These are phyloP conservation scores for Eutrema salsugineum DNA, from an alignment of 441 rosid genomes.

Conservation along the genomic window DNA sequence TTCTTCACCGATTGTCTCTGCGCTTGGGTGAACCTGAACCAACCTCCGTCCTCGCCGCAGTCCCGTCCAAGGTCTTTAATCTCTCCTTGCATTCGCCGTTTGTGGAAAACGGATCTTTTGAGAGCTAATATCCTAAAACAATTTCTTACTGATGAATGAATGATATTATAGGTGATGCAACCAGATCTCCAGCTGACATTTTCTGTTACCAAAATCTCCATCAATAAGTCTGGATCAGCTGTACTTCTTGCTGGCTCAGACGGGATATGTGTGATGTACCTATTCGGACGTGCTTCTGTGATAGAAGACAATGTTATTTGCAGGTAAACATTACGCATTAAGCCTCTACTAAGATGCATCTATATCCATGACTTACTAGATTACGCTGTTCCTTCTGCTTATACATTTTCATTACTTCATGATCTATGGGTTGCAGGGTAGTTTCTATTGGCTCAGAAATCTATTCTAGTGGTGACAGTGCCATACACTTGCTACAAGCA, in stretches of 20 bases:
- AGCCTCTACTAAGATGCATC: neutral
- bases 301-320: constrained; percentile 54
- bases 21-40: constrained; percentile 92
- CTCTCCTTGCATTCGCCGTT: neutral
- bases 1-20: constrained; percentile 74
- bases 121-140: neutral
- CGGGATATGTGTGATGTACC: constrained; percentile 69
- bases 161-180: constrained; percentile 58
- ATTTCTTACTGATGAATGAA: neutral
- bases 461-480: constrained; percentile 55
- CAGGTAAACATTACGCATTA: constrained; percentile 46
- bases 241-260: constrained; percentile 61
- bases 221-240: constrained; percentile 81
- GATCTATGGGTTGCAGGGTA: constrained; percentile 49
- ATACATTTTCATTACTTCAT: neutral
- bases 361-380: neutral
- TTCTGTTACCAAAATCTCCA: constrained; percentile 63
- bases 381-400: neutral
- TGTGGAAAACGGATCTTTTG: neutral
- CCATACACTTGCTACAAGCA: constrained; percentile 53
- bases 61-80: constrained; percentile 68
- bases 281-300: constrained; percentile 66
- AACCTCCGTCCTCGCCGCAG: constrained; percentile 65
- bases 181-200: constrained; percentile 54
- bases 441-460: constrained; percentile 68